phyloP scores from a whole-genome alignment of 768 basidiomycete species.

The Mycena rebaudengoi region DNA sequence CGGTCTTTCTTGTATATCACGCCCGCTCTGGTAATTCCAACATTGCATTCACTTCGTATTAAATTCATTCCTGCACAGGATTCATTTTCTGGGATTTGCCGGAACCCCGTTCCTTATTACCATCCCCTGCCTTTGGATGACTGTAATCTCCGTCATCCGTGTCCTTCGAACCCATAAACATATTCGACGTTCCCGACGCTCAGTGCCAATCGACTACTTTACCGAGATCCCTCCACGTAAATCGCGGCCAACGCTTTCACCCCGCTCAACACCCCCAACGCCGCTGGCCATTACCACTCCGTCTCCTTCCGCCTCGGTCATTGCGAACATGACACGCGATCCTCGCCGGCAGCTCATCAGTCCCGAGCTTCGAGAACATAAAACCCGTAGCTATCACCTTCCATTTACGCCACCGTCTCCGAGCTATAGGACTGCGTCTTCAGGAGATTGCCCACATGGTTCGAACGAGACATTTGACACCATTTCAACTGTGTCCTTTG shows the following conservation, averaged over 20 bases:
- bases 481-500: constrained; percentile 22
- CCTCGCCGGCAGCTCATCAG: constrained; percentile 6
- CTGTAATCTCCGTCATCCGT: constrained; percentile 3
- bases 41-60: background rate
- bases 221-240: constrained; percentile 4
- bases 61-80: background rate
- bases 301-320: constrained; percentile 1
- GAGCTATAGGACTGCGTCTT: constrained; percentile 5
- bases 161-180: constrained; percentile 17
- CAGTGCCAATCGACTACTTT: constrained; percentile 14
- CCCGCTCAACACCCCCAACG: constrained; percentile 2
- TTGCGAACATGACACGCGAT: background rate
- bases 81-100: constrained; percentile 13
- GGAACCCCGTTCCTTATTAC: constrained; percentile 24
- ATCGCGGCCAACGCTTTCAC: background rate
- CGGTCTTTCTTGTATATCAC: constrained; percentile 11
- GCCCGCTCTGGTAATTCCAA: constrained; percentile 14
- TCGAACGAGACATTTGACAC: constrained; percentile 21
- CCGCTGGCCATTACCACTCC: constrained; percentile 16
- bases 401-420: constrained; percentile 15
- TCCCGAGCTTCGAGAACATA: background rate
- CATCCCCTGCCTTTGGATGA: constrained; percentile 18
- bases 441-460: background rate
- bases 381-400: constrained; percentile 13
- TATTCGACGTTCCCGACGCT: constrained; percentile 26